These are phyloP conservation scores for Mycena indigotica DNA, from an alignment of 768 basidiomycete species.

Conservation along the genomic window DNA sequence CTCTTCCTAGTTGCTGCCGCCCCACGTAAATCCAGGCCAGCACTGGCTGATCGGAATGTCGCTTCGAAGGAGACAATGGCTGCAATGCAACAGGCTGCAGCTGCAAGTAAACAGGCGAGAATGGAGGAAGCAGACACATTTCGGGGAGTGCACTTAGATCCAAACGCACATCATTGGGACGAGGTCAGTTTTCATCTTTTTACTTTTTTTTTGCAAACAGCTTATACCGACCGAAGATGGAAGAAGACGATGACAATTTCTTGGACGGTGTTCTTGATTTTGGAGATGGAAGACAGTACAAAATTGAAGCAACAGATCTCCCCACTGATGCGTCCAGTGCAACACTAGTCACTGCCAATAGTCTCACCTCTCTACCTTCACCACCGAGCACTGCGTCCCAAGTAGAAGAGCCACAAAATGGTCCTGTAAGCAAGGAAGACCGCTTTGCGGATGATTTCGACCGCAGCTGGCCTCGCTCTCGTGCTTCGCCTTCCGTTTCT, in stretches of 20 bases:
- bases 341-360: constrained; percentile 5
- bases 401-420: constrained; percentile 31
- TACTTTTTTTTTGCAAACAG: not conserved
- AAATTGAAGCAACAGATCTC: constrained; percentile 57
- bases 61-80: constrained; percentile 51
- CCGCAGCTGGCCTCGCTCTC: constrained; percentile 89
- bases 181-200: constrained; percentile 63
- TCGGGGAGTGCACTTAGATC: constrained; percentile 89
- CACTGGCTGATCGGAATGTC: constrained; percentile 27
- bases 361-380: constrained; percentile 23
- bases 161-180: constrained; percentile 97
- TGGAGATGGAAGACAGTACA: constrained; percentile 91
- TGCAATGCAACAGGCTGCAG: constrained; percentile 37
- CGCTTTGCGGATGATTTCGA: constrained; percentile 94
- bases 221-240: constrained; percentile 57
- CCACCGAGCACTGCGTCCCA: too few relatives aligned
- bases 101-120: constrained; percentile 61
- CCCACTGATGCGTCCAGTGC: constrained; percentile 33
- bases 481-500: constrained; percentile 47
- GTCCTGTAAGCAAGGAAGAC: constrained; percentile 79
- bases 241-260: constrained; percentile 91
- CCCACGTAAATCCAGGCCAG: constrained; percentile 37
- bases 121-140: constrained; percentile 91
- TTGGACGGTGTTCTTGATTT: constrained; percentile 91
- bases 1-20: constrained; percentile 32